phyloP scores from a whole-genome alignment of 352 stramenopile genomes.

The Globisporangium spiculum region DNA sequence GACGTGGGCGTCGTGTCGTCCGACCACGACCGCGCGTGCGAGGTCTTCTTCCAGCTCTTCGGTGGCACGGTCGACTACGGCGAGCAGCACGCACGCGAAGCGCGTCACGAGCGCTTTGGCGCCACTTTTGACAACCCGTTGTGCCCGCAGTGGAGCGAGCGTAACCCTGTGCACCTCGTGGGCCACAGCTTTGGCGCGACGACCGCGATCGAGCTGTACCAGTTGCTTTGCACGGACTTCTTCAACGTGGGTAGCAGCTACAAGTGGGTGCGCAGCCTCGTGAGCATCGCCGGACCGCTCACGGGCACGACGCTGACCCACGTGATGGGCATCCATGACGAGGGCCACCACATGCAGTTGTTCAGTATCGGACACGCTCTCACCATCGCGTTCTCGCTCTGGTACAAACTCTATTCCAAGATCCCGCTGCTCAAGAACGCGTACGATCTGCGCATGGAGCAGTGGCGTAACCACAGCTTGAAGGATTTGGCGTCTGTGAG shows the following conservation, averaged over 20 bases:
- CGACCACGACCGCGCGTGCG: slow-evolving; percentile 65
- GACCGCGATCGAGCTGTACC: slow-evolving; percentile 70
- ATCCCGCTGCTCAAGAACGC: slow-evolving; percentile 38
- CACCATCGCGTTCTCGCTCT: slow-evolving; percentile 32
- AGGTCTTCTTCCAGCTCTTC: slow-evolving; percentile 63
- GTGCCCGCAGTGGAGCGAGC: slow-evolving; percentile 42
- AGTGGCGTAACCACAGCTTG: slow-evolving; percentile 32
- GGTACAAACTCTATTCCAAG: slow-evolving; percentile 37
- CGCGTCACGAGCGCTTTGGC: slow-evolving; percentile 45
- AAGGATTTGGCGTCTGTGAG: not conserved
- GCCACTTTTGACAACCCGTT: slow-evolving; percentile 29
- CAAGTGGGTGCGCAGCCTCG: slow-evolving; percentile 59
- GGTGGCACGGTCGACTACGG: slow-evolving; percentile 65
- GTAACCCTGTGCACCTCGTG: slow-evolving; percentile 53
- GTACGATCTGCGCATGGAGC: slow-evolving; percentile 53
- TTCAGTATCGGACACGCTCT: slow-evolving; percentile 39
- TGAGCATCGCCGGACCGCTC: slow-evolving; percentile 52
- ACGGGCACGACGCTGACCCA: slow-evolving; percentile 57
- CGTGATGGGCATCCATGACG: slow-evolving; percentile 38
- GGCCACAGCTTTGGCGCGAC: slow-evolving; percentile 64
- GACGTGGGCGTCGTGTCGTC: slow-evolving; percentile 62
- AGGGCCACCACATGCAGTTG: slow-evolving; percentile 24
- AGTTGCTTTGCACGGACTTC: slow-evolving; percentile 55
- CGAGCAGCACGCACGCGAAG: slow-evolving; percentile 32
- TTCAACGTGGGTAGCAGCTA: slow-evolving; percentile 50